These are phyloP conservation scores for Nowakowskiella sp. DNA, from an alignment of 192 early-diverging fungal species.

Conservation along the genomic window DNA sequence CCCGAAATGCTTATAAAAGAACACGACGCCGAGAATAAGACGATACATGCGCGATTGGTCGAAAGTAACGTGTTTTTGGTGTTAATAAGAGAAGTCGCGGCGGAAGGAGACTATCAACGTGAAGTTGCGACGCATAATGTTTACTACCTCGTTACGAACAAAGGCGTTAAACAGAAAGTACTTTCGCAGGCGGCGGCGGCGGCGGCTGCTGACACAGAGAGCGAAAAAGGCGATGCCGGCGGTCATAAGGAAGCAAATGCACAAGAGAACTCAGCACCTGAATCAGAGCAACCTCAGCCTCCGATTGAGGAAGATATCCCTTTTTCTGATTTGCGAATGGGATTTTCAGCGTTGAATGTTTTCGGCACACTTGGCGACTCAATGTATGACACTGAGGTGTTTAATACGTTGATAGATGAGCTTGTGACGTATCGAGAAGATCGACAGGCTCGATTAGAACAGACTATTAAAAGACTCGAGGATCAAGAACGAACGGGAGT, in stretches of 20 bases:
- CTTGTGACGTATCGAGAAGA: background rate
- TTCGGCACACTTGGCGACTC: constrained; percentile 5
- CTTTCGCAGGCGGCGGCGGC: background rate
- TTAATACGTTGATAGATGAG: constrained; percentile 6
- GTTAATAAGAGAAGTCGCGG: background rate
- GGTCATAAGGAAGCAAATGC: background rate
- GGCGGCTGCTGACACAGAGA: background rate
- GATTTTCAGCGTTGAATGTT: constrained; percentile 6
- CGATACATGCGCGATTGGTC: background rate
- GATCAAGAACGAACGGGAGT: background rate
- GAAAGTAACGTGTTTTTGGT: constrained; percentile 7
- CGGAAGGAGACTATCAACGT: too few species aligned
- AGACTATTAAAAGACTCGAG: background rate
- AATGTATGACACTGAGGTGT: constrained; percentile 5
- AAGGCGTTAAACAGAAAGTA: background rate
- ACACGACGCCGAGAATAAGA: background rate
- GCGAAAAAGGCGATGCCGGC: background rate
- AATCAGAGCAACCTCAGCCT: background rate
- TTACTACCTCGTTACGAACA: constrained; percentile 1
- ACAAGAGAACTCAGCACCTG: background rate
- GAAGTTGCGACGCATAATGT: background rate
- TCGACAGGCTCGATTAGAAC: background rate
- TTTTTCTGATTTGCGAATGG: constrained; percentile 1
- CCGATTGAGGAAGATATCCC: constrained; percentile 2
- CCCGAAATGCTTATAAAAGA: background rate